Percentiles rank a stretch among this genome's conserved stretches.
phyloP scores from a whole-genome alignment of 305 asterid species.

The Fraxinus ornus region DNA sequence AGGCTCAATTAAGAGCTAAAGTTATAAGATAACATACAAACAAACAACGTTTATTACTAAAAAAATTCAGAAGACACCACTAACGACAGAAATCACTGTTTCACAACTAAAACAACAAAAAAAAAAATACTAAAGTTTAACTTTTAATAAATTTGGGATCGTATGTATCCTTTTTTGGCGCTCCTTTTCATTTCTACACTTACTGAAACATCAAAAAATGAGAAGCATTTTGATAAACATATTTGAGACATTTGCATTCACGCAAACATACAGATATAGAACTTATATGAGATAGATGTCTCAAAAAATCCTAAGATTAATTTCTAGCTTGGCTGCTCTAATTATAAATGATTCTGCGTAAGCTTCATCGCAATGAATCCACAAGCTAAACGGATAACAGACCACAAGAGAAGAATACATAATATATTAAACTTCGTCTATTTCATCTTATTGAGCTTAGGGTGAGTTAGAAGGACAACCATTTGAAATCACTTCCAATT shows the following conservation, averaged over 20 bases:
- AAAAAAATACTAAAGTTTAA: no score
- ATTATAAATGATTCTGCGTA: neutral
- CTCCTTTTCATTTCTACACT: no score
- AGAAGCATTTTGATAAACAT: neutral
- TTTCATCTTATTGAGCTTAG: neutral
- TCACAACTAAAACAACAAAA: neutral
- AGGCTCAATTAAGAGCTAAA: neutral
- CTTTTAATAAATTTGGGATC: no score
- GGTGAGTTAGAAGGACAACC: neutral
- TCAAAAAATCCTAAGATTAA: neutral
- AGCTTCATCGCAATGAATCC: neutral
- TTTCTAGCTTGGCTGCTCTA: neutral
- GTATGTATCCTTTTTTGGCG: no score
- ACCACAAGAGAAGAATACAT: neutral
- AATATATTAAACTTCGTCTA: neutral
- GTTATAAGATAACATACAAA: neutral
- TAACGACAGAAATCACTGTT: neutral
- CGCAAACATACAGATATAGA: neutral
- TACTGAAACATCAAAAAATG: no score
- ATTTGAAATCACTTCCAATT: neutral
- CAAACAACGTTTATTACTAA: neutral
- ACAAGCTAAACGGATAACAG: neutral
- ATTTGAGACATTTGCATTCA: neutral
- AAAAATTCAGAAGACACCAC: neutral
- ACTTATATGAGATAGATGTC: neutral